Percentiles rank a stretch among this genome's conserved stretches.
Evolutionary conservation across 73 alveolate genomes (phyloP).

Genomic region (Blepharisma japonicum): DNA sequence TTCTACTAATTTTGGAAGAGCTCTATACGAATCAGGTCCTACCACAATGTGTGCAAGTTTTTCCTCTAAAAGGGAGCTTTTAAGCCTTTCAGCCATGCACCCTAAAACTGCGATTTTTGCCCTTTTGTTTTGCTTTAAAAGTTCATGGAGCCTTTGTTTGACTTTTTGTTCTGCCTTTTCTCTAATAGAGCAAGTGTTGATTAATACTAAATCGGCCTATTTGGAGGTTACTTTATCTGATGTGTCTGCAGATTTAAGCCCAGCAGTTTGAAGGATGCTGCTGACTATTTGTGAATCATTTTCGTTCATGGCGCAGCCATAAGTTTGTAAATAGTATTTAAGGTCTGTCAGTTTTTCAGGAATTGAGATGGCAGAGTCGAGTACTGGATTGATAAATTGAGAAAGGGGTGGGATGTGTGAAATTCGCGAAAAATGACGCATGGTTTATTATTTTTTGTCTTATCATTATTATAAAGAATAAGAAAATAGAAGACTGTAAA

Average conservation of each 20-base stretch:
- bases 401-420: no score
- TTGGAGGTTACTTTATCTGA: conserved; percentile 31
- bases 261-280: conserved; percentile 55
- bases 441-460: no score
- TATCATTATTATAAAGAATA: no score
- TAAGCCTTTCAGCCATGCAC: conserved; percentile 85
- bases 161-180: conserved; percentile 81
- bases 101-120: conserved; percentile 76
- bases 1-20: conserved; percentile 58
- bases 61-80: conserved; percentile 50
- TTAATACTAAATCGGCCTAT: conserved; percentile 67
- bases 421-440: no score
- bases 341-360: not conserved
- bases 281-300: conserved; percentile 63
- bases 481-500: no score
- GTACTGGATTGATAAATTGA: no score
- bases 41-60: conserved; percentile 70
- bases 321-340: conserved; percentile 62
- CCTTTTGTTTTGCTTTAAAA: conserved; percentile 41
- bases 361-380: no score
- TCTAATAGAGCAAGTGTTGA: conserved; percentile 83
- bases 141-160: conserved; percentile 60
- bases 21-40: conserved; percentile 87
- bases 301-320: conserved; percentile 80
- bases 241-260: conserved; percentile 37